Percentiles rank a stretch among this genome's conserved stretches.
Evolutionary conservation across 2,329 filamentous ascomycete genomes (phyloP).

Genomic region (Diplodia mutila): DNA sequence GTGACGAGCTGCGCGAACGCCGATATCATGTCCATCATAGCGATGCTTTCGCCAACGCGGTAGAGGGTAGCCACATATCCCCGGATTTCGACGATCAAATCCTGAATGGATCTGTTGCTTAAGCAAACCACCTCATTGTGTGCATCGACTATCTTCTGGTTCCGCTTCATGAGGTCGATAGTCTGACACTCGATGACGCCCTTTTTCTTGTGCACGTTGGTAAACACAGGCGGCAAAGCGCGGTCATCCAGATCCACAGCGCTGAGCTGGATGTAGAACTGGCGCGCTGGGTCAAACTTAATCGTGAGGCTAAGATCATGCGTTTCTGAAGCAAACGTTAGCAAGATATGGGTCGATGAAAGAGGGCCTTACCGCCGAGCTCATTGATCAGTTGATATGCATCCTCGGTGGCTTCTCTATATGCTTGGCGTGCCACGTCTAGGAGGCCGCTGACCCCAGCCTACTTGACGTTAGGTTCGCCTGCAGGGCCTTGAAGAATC

Average conservation of each 20-base stretch:
- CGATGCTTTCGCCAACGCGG: slow-evolving; percentile 82
- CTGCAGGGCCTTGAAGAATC: not conserved
- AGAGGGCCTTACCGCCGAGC: slow-evolving; percentile 61
- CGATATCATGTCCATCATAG: slow-evolving; percentile 76
- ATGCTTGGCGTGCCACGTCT: slow-evolving; percentile 85
- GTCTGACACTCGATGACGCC: slow-evolving; percentile 87
- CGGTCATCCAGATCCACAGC: slow-evolving; percentile 65
- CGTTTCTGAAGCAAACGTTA: slow-evolving; percentile 39
- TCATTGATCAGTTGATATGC: slow-evolving; percentile 71
- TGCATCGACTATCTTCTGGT: slow-evolving; percentile 73
- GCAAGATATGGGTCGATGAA: not conserved
- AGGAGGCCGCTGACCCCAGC: slow-evolving; percentile 82
- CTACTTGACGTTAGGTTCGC: slow-evolving; percentile 42
- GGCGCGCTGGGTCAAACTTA: slow-evolving; percentile 75
- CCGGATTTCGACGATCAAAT: slow-evolving; percentile 73
- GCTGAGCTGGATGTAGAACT: slow-evolving; percentile 76
- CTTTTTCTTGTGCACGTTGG: slow-evolving; percentile 75
- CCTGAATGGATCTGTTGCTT: slow-evolving; percentile 76
- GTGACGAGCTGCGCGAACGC: slow-evolving; percentile 65
- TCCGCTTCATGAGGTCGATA: slow-evolving; percentile 76
- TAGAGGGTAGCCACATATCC: slow-evolving; percentile 74
- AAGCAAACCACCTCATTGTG: slow-evolving; percentile 82
- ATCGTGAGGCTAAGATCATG: slow-evolving; percentile 66
- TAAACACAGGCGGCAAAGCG: slow-evolving; percentile 68
- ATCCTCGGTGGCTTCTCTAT: slow-evolving; percentile 84